phyloP scores from a whole-genome alignment of 2,329 filamentous ascomycete species.

The Xylaria sp. region DNA sequence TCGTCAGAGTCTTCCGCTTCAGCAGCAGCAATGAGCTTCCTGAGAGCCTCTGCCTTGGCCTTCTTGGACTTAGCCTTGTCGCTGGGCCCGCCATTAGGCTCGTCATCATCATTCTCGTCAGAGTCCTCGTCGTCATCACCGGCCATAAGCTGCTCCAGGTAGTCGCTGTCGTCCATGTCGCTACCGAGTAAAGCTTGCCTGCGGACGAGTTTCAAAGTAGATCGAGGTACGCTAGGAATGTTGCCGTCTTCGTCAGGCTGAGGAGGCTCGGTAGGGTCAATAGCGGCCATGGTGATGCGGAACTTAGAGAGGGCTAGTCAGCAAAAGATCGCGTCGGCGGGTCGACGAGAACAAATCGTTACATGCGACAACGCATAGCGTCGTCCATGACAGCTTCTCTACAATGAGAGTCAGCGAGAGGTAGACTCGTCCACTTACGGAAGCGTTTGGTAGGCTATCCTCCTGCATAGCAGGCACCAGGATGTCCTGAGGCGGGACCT shows the following conservation, averaged over 20 bases:
- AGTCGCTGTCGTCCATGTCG: conserved; percentile 72
- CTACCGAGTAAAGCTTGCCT: conserved; percentile 70
- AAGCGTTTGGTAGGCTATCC: conserved; percentile 72
- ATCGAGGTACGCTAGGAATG: conserved; percentile 72
- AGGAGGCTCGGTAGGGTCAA: conserved; percentile 85
- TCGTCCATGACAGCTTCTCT: too few relatives aligned
- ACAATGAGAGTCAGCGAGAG: background rate
- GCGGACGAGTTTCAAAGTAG: conserved; percentile 92
- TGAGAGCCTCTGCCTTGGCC: conserved; percentile 80
- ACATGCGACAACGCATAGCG: background rate
- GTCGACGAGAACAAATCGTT: background rate
- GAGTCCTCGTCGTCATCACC: conserved; percentile 59
- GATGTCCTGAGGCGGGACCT: conserved; percentile 86
- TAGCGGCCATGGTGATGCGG: conserved; percentile 97
- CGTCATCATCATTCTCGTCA: conserved; percentile 70
- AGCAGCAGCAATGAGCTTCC: conserved; percentile 79
- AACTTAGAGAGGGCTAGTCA: conserved; percentile 68
- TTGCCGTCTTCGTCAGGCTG: conserved; percentile 73
- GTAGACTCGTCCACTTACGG: conserved; percentile 66
- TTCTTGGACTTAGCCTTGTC: conserved; percentile 91
- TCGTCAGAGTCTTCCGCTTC: conserved; percentile 71
- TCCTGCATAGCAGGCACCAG: conserved; percentile 82
- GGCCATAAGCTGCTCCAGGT: conserved; percentile 66
- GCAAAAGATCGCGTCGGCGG: conserved; percentile 30
- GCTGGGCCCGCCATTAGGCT: conserved; percentile 88